phyloP scores from a whole-genome alignment of 1,284 basidiomycete species.

The Tylopilus sp. region DNA sequence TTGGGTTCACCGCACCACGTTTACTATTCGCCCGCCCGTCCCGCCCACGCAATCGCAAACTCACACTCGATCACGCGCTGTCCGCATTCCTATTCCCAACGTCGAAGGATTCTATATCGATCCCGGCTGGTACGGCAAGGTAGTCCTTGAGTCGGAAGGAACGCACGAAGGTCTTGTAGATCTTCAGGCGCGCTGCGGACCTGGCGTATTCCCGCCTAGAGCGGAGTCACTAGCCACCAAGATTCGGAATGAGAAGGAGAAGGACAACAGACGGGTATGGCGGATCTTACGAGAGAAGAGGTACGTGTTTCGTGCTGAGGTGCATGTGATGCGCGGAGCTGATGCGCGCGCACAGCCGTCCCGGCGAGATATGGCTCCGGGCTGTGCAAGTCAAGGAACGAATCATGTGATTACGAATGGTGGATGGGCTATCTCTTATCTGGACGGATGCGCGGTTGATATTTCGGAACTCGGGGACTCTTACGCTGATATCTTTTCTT shows the following conservation, averaged over 20 bases:
- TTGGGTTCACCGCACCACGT: constrained; percentile 80
- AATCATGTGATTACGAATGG: constrained; percentile 45
- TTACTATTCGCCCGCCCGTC: constrained; percentile 64
- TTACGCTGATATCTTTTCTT: no score
- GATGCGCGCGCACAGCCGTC: constrained; percentile 59
- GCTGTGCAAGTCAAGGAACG: constrained; percentile 73
- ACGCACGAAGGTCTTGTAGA: constrained; percentile 86
- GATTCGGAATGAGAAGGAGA: constrained; percentile 51
- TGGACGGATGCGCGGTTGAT: constrained; percentile 2
- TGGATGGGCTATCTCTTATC: constrained; percentile 1
- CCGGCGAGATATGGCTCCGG: constrained; percentile 84
- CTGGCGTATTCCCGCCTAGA: constrained; percentile 71
- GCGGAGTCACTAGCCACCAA: constrained; percentile 44
- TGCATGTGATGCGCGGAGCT: neutral
- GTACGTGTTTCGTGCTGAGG: constrained; percentile 53
- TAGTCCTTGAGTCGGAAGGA: constrained; percentile 85
- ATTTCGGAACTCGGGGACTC: constrained; percentile 7
- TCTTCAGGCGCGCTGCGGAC: constrained; percentile 76
- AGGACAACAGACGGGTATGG: constrained; percentile 68
- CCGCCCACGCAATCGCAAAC: constrained; percentile 25
- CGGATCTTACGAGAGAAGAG: constrained; percentile 80
- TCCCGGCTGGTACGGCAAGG: constrained; percentile 80
- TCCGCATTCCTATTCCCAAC: constrained; percentile 58
- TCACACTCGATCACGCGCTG: constrained; percentile 30
- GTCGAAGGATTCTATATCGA: constrained; percentile 68